Base-by-base conservation (phyloP, 495 filamentous ascomycete species). In the Podospora appendiculata region DNA sequence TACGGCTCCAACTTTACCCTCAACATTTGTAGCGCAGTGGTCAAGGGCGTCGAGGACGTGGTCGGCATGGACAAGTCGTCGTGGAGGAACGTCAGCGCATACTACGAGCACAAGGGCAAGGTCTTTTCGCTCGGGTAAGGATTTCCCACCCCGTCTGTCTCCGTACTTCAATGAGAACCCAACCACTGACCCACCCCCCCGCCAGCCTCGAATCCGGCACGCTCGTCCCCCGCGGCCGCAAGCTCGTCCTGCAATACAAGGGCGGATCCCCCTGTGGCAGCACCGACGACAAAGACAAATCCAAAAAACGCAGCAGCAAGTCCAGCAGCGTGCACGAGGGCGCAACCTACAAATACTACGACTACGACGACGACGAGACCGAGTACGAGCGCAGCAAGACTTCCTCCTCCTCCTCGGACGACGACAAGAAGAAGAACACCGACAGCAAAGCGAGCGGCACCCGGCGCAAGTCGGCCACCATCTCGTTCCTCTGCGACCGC, bases 401-500 rank as follows among this genome's bases (percentile, higher is more conserved):
- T 51, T 67, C 11, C 32, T 42, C 13, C 16, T 8, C 13, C 45
- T 39, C 43, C 33, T 8, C 10, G 2, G 41, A 61, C 52, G 41
- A 54, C 51, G 40, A 51, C 55, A 41, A 65, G 14, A 66, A 73
- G n/a, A 57, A 75, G 17, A 61, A 75, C 6, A 51, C 73, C 6
- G 59, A 73, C 10, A 60, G 70, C 18, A 74, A 73, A 32, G 55
- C 65, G 12, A 70, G 76, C 48, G 59, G 62, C 16, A 68, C 71
- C 41, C 79, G 84, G 33, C 79, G 80, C 48, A 97, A 96, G 64
- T 93, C 87, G 1, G 87, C 90, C 8, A 81, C 91, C 48, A 90
- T 99, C 73, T 92, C 88, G 33, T 88, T 97, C 69, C 86, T 91
- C 62, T 97, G 94, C 71, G 92, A 96, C 59, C 81, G 81, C 45